Percentiles rank a stretch among this genome's conserved stretches.
Conservation (phyloP, 305 asterid species). For the Fraxinus angustifolia region DNA sequence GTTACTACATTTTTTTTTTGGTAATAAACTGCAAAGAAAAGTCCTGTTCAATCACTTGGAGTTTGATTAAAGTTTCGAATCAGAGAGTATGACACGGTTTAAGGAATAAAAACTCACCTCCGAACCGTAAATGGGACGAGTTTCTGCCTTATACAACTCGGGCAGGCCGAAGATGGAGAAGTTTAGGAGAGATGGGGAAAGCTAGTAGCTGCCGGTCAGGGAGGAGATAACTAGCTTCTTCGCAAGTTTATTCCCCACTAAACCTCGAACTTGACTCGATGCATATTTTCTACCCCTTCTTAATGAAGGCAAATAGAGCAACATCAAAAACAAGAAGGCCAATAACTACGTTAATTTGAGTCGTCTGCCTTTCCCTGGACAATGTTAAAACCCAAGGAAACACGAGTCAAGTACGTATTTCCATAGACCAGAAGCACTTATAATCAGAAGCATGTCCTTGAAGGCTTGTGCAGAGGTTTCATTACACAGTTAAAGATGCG, state of each 20-base stretch:
- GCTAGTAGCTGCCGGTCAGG: too few species aligned
- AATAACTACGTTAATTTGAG: not conserved
- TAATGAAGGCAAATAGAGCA: not conserved
- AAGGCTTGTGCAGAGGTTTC: not conserved
- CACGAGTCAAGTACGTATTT: not conserved
- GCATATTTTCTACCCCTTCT: not conserved
- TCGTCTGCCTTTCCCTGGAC: not conserved
- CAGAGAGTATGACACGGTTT: not conserved
- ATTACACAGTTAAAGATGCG: constrained; percentile 46
- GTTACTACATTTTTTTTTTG: too few species aligned
- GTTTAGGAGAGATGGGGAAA: too few species aligned
- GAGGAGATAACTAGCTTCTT: not conserved
- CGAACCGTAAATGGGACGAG: too few species aligned
- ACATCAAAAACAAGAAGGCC: not conserved
- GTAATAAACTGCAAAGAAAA: not conserved
- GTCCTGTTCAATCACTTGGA: not conserved
- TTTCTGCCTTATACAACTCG: too few species aligned
- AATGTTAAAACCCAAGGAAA: not conserved
- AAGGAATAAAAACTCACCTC: too few species aligned
- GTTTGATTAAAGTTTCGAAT: not conserved
- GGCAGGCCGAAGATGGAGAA: too few species aligned
- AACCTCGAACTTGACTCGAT: not conserved
- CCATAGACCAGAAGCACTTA: not conserved
- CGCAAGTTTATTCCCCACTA: not conserved
- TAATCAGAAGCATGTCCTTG: not conserved